Conservation (phyloP, 257 asterid genomes). For the Solanum etuberosum region DNA sequence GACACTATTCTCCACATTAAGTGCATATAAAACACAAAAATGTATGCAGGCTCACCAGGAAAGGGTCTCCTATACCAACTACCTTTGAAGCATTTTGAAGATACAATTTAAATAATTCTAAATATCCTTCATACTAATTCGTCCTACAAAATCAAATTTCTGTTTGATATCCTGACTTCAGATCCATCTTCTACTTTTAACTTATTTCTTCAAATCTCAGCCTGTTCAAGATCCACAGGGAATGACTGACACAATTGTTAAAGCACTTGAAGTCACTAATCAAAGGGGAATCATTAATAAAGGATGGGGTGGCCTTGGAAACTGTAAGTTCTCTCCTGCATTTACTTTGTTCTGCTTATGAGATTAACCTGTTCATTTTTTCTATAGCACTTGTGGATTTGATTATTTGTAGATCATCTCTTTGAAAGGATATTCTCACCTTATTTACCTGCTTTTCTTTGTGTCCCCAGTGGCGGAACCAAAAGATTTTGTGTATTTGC, state of each 20-base stretch:
- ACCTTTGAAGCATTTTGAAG: neutral
- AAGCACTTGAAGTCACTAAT: constrained; percentile 65
- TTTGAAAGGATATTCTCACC: neutral
- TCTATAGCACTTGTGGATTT: neutral
- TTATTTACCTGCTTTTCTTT: neutral
- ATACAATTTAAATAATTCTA: neutral
- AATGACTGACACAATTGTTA: constrained; percentile 69
- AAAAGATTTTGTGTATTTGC: constrained; percentile 52
- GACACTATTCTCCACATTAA: neutral
- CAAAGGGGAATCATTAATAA: constrained; percentile 87
- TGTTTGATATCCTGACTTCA: neutral
- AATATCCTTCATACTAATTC: neutral
- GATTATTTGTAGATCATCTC: neutral
- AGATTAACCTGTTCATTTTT: neutral
- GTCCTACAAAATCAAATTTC: neutral
- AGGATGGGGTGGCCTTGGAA: constrained; percentile 98
- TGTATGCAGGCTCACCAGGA: neutral
- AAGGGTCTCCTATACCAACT: neutral
- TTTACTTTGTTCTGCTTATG: neutral
- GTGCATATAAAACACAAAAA: neutral
- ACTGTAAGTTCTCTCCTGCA: constrained; percentile 25
- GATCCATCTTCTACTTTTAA: neutral
- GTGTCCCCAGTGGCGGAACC: constrained; percentile 53
- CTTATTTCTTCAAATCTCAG: constrained; percentile 28
- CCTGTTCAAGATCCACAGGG: constrained; percentile 77